phyloP scores from a whole-genome alignment of 768 basidiomycete species.

The Leccinum disarticulatum region DNA sequence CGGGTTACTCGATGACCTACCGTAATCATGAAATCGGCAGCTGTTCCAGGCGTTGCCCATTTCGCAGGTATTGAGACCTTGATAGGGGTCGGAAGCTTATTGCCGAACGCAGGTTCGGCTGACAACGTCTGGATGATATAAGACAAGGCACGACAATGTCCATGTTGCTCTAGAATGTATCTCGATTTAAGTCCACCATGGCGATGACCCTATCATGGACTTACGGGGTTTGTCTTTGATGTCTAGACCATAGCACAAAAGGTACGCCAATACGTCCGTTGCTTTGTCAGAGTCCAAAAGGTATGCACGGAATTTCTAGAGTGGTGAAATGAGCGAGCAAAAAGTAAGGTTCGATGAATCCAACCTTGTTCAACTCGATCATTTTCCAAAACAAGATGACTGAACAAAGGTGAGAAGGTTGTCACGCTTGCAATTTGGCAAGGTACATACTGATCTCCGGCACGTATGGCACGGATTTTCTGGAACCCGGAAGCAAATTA shows the following conservation, averaged over 20 bases:
- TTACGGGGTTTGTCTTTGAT: constrained; percentile 92
- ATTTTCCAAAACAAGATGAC: constrained; percentile 89
- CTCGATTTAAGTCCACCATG: constrained; percentile 9
- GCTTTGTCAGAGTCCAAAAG: constrained; percentile 79
- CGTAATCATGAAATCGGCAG: constrained; percentile 86
- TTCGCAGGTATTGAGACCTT: constrained; percentile 70
- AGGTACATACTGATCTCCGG: constrained; percentile 72
- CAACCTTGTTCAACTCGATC: constrained; percentile 88
- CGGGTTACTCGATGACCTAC: constrained; percentile 42
- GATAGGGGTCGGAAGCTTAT: constrained; percentile 63
- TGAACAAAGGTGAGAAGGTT: constrained; percentile 29
- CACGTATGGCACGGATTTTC: constrained; percentile 77
- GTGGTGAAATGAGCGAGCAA: constrained; percentile 3
- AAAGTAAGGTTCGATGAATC: background rate
- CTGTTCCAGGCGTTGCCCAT: constrained; percentile 70
- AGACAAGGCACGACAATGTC: constrained; percentile 82
- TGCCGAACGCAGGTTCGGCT: constrained; percentile 76
- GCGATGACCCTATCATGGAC: constrained; percentile 23
- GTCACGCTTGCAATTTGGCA: background rate
- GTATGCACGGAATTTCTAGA: constrained; percentile 87
- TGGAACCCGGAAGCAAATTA: constrained; percentile 82
- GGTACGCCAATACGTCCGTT: constrained; percentile 73
- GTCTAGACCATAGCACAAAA: constrained; percentile 80
- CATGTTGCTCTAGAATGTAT: constrained; percentile 72
- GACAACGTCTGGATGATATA: constrained; percentile 93